Evolutionary conservation across 1,284 basidiomycete genomes (phyloP).

Genomic region (Boletus calvinii): DNA sequence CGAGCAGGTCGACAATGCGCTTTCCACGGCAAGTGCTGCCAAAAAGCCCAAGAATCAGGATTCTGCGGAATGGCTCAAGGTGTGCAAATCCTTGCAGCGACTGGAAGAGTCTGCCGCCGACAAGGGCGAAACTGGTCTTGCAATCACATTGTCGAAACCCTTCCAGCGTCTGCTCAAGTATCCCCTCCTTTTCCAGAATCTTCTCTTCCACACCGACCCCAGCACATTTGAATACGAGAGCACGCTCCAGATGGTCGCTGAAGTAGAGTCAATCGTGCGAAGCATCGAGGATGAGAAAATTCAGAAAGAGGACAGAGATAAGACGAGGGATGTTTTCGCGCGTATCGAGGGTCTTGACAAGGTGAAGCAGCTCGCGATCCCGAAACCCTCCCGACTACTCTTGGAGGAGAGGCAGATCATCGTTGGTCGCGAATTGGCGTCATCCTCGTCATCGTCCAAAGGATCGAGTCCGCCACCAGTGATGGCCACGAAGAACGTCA

Average conservation of each 20-base stretch:
- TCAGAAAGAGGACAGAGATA: constrained; percentile 92
- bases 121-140: constrained; percentile 89
- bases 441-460: constrained; percentile 33
- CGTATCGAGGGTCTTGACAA: constrained; percentile 94
- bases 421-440: constrained; percentile 29
- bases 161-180: constrained; percentile 97
- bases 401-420: constrained; percentile 73
- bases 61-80: constrained; percentile 70
- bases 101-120: constrained; percentile 81
- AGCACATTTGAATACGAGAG: constrained; percentile 97
- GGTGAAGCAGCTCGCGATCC: constrained; percentile 82
- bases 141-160: constrained; percentile 94
- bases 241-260: constrained; percentile 93
- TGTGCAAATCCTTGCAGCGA: constrained; percentile 67
- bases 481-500: constrained; percentile 54
- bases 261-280: constrained; percentile 93
- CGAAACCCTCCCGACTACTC: constrained; percentile 86
- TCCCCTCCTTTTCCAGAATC: constrained; percentile 94
- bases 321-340: constrained; percentile 91
- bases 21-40: constrained; percentile 58
- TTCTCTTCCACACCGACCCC: constrained; percentile 95
- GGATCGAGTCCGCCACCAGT: constrained; percentile 56
- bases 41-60: constrained; percentile 82
- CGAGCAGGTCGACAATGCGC: constrained; percentile 79
- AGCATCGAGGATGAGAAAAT: constrained; percentile 98